Evolutionary conservation across 768 basidiomycete genomes (phyloP).

Genomic region (Stropharia rugosoannulata): DNA sequence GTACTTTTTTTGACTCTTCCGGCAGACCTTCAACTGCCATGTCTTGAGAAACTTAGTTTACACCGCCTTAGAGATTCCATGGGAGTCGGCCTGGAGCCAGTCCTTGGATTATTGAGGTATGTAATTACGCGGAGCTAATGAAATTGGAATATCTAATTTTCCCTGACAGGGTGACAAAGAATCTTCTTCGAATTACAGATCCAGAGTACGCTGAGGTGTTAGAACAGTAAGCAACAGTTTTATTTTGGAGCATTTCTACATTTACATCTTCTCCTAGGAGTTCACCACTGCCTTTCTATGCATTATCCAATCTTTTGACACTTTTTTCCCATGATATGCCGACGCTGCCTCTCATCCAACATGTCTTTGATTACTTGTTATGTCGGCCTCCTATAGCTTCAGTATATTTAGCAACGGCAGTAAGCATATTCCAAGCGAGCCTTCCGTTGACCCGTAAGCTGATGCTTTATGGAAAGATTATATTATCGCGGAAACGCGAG

Average conservation of each 20-base stretch:
- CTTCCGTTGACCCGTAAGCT: neutral
- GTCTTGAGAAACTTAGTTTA: conserved; percentile 72
- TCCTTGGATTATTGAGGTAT: conserved; percentile 77
- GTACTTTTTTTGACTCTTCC: conserved; percentile 80
- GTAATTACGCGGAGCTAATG: neutral
- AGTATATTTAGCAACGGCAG: conserved; percentile 83
- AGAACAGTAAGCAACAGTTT: conserved; percentile 47
- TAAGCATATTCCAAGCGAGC: conserved; percentile 36
- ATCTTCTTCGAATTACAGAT: conserved; percentile 71
- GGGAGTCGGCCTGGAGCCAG: conserved; percentile 80
- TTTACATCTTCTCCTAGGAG: conserved; percentile 37
- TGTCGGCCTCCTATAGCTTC: conserved; percentile 77
- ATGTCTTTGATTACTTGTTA: conserved; percentile 88
- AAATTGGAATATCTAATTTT: neutral
- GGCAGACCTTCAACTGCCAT: conserved; percentile 50
- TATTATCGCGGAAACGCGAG: conserved; percentile 70
- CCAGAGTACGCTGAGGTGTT: conserved; percentile 67
- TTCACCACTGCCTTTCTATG: conserved; percentile 84
- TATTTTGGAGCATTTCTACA: neutral
- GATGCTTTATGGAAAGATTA: conserved; percentile 47
- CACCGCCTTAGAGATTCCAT: conserved; percentile 86
- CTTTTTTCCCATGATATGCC: conserved; percentile 93
- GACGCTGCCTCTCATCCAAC: conserved; percentile 85
- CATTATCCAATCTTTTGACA: conserved; percentile 86
- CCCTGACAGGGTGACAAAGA: conserved; percentile 61